Conservation (phyloP, 2,329 filamentous ascomycete genomes). For the Furcasterigmium furcatum region DNA sequence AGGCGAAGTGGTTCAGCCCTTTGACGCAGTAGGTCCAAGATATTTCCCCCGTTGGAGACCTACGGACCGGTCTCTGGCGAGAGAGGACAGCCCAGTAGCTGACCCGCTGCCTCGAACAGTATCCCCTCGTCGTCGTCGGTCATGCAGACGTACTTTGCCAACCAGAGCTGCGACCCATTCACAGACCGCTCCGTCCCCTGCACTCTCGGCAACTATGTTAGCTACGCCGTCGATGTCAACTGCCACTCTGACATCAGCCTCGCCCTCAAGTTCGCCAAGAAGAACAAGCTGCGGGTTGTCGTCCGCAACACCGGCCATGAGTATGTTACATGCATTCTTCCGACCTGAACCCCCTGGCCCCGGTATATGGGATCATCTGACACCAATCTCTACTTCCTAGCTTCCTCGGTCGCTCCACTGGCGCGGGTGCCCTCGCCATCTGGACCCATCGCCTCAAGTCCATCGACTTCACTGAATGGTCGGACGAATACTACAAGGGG, state of each 20-base stretch:
- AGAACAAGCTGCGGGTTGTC: conserved; percentile 31
- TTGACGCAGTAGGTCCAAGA: conserved; percentile 26
- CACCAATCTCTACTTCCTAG: conserved; percentile 2
- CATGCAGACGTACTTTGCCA: conserved; percentile 35
- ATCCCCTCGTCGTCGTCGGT: conserved; percentile 37
- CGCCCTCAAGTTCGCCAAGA: conserved; percentile 25
- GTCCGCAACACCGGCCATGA: conserved; percentile 29
- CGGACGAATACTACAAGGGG: conserved; percentile 40
- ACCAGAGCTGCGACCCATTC: conserved; percentile 34
- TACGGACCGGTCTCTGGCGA: too few species aligned
- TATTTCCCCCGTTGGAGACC: background rate
- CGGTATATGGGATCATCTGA: background rate
- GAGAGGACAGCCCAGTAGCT: too few species aligned
- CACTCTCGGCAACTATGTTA: conserved; percentile 39
- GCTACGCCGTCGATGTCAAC: conserved; percentile 32
- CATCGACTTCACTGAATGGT: conserved; percentile 36
- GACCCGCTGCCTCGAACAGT: too few species aligned
- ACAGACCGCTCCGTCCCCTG: conserved; percentile 34
- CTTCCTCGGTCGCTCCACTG: conserved; percentile 30
- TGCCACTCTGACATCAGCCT: conserved; percentile 24
- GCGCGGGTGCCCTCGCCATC: conserved; percentile 30
- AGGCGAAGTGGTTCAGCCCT: conserved; percentile 28
- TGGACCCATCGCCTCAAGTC: conserved; percentile 37
- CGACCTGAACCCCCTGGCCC: background rate
- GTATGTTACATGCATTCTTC: too few species aligned